phyloP scores from a whole-genome alignment of 2,329 filamentous ascomycete genomes.

The Fusarium sp. region DNA sequence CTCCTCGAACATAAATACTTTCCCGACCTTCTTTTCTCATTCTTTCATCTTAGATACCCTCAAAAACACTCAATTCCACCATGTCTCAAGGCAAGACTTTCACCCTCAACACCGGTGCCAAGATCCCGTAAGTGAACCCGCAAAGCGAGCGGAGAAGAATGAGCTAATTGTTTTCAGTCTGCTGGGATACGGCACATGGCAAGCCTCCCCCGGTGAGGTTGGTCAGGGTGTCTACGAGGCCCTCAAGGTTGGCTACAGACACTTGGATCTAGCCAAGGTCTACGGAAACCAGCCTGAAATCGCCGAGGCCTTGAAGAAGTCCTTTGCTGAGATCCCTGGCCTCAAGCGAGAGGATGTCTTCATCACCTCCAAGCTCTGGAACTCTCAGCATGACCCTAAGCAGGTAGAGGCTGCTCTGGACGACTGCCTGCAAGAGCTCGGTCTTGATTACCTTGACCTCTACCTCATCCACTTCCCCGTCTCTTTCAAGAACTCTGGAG shows the following conservation, averaged over 20 bases:
- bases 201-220: neutral
- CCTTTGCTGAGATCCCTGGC: neutral
- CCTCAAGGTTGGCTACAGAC: neutral
- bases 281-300: neutral
- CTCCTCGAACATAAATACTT: neutral
- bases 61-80: neutral
- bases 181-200: neutral
- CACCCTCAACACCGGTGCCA: neutral
- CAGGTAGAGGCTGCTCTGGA: neutral
- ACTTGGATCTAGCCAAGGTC: neutral
- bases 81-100: neutral
- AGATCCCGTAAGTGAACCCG: neutral
- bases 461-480: neutral
- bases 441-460: neutral
- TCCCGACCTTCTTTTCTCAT: neutral
- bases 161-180: neutral
- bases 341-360: neutral
- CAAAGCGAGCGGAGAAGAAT: rapidly evolving
- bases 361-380: neutral
- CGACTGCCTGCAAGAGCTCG: neutral
- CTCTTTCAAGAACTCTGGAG: neutral
- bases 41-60: neutral
- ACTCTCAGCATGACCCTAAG: neutral
- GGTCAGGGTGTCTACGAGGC: neutral
- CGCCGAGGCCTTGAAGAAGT: neutral